A percentile compares a stretch with the other conserved stretches of the same genome.
These are phyloP conservation scores for Trichosporon sp. DNA, from an alignment of 1,284 basidiomycete species.

Conservation along the genomic window DNA sequence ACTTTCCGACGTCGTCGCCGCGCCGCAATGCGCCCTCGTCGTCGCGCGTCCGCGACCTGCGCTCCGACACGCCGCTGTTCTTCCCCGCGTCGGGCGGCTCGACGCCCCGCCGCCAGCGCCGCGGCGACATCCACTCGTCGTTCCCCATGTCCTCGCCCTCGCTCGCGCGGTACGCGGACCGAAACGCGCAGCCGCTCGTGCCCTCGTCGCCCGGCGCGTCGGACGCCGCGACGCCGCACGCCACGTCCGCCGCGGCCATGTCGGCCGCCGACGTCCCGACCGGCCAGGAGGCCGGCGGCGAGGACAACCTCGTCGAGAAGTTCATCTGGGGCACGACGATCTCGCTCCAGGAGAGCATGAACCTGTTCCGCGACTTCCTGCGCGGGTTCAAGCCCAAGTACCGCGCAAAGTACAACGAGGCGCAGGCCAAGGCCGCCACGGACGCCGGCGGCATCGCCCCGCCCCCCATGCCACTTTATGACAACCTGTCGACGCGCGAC, in stretches of 20 bases:
- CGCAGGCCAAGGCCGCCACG: slow-evolving; percentile 48
- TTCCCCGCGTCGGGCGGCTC: slow-evolving; percentile 51
- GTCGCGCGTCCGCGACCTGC: slow-evolving; percentile 14
- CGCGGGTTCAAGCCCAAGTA: slow-evolving; percentile 93
- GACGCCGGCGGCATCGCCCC: slow-evolving; percentile 37
- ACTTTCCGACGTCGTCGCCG: slow-evolving; percentile 70
- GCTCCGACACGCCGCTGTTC: slow-evolving; percentile 46
- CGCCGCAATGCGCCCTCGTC: slow-evolving; percentile 25
- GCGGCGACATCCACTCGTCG: slow-evolving; percentile 80
- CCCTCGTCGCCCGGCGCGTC: slow-evolving; percentile 43
- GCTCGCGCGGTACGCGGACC: slow-evolving; percentile 30
- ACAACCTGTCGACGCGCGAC: slow-evolving; percentile 57
- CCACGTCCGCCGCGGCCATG: slow-evolving; percentile 59
- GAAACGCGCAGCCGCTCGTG: slow-evolving; percentile 2
- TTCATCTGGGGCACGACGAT: slow-evolving; percentile 98
- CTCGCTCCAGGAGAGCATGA: slow-evolving; percentile 84
- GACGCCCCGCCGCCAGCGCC: slow-evolving; percentile 63
- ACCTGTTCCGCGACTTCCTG: slow-evolving; percentile 81
- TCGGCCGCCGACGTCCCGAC: slow-evolving; percentile 6
- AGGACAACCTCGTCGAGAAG: slow-evolving; percentile 60
- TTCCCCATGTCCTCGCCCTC: slow-evolving; percentile 60
- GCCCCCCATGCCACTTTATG: slow-evolving; percentile 44
- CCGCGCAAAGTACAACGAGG: slow-evolving; percentile 60
- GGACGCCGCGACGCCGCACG: slow-evolving; percentile 48
- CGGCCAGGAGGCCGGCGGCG: slow-evolving; percentile 18